phyloP scores from a whole-genome alignment of 306 rosid species.

The Inga oerstediana region DNA sequence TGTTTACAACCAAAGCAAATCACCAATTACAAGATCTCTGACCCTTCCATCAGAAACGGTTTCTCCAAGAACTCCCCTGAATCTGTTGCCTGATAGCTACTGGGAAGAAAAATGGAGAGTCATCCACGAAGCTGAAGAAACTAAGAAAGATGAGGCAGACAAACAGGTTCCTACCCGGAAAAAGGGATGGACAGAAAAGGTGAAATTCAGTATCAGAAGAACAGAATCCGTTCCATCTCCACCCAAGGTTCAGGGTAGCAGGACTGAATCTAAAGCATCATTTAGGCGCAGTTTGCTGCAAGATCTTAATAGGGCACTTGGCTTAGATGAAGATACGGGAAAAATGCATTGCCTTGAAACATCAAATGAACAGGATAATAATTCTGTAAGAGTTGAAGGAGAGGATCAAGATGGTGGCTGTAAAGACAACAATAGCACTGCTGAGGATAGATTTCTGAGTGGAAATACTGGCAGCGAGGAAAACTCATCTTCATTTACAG shows the following conservation, averaged over 20 bases:
- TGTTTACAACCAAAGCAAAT: slow-evolving; percentile 47
- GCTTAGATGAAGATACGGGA: slow-evolving; percentile 57
- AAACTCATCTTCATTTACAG: slow-evolving; percentile 60
- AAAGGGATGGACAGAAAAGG: slow-evolving; percentile 89
- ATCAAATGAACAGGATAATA: slow-evolving; percentile 41
- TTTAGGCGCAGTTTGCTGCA: slow-evolving; percentile 80
- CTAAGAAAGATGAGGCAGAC: slow-evolving; percentile 44
- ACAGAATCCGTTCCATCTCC: slow-evolving; percentile 77
- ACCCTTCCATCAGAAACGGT: slow-evolving; percentile 59
- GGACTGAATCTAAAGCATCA: slow-evolving; percentile 52
- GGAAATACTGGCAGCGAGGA: slow-evolving; percentile 72
- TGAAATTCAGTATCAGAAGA: slow-evolving; percentile 63
- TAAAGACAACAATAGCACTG: slow-evolving; percentile 44
- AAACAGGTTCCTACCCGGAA: slow-evolving; percentile 57
- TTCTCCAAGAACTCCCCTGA: slow-evolving; percentile 73
- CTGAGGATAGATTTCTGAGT: slow-evolving; percentile 53
- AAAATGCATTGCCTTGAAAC: slow-evolving; percentile 42
- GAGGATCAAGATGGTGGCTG: slow-evolving; percentile 52
- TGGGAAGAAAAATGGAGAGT: slow-evolving; percentile 99
- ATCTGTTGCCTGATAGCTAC: slow-evolving; percentile 72
- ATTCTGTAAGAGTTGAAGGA: slow-evolving; percentile 47
- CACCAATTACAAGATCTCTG: slow-evolving; percentile 44
- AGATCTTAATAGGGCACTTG: slow-evolving; percentile 75
- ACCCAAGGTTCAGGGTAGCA: slow-evolving; percentile 51
- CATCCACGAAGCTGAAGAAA: slow-evolving; percentile 72